Base-by-base conservation (phyloP, 805 yeast species). In the Candida succiphila region DNA sequence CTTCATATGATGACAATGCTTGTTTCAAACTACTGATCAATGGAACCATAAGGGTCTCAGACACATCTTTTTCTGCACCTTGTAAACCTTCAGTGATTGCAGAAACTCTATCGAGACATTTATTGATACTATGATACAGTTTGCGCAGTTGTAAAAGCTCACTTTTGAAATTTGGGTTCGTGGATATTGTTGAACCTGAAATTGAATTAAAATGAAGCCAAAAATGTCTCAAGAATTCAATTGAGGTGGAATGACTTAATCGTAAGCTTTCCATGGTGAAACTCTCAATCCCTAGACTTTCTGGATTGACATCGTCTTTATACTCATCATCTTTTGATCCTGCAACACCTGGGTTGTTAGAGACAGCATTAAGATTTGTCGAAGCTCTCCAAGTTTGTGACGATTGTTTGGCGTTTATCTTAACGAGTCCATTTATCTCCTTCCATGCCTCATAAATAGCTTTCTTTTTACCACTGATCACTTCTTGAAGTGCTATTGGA, bases 221-320 rank as follows among this genome's bases (percentile, higher is more conserved):
- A 51, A 81, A 83, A 51, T 82, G 94, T 37, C 75, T 70, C 27
- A 83, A 54, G 49, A 82, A 83, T 51, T 82, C 94, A 25, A 78
- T 66, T 3, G 88, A 74, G 0, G 92, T 79, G 1, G 79, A 72
- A 49, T 83, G 88, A 13, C 79, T 65, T 27, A 79, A 54, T 32
- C 77, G 58, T 25, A 82, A 58, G 29, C 67, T 62, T 32, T 77
- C 82, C 9, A 71, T 36, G 1, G 64, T 40, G 9, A 49, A 55
- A 4, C 34, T 34, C n/a, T 63, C 65, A n/a, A 46, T 19, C 18
- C 44, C 37, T 17, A 36, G 16, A 4, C 25, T 12, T 9, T 19
- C 17, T 9, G 37, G 36, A 15, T 33, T 39, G 10, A 30, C 42
- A 17, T 37, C 42, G n/a, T 21, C 32, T 25, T 27, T 21, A 9